Evolutionary conservation across 495 filamentous ascomycete genomes (phyloP).

Genomic region (Penicillium macrosclerotiorum): DNA sequence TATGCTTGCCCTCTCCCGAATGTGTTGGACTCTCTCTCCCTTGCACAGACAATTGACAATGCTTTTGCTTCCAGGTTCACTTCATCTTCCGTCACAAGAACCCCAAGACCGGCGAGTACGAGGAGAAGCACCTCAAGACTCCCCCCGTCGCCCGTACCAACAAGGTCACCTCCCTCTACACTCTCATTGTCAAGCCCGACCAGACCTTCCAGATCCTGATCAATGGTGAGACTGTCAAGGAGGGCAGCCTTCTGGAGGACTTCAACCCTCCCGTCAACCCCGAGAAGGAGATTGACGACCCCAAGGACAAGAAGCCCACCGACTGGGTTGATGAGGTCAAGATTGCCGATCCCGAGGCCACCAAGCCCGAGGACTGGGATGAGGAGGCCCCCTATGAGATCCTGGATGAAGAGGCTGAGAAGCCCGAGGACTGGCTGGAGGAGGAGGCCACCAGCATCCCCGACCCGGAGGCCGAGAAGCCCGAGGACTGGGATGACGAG

Average conservation of each 20-base stretch:
- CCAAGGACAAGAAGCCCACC: slow-evolving; percentile 90
- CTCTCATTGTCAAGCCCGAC: slow-evolving; percentile 91
- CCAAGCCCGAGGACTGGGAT: slow-evolving; percentile 98
- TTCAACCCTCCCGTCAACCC: slow-evolving; percentile 94
- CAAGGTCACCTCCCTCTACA: slow-evolving; percentile 93
- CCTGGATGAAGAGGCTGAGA: slow-evolving; percentile 85
- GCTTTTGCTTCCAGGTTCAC: slow-evolving; percentile 63
- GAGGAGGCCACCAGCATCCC: slow-evolving; percentile 81
- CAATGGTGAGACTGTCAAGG: slow-evolving; percentile 80
- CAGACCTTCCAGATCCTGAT: slow-evolving; percentile 91
- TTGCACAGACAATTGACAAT: slow-evolving; percentile 9
- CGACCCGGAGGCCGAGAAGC: slow-evolving; percentile 97
- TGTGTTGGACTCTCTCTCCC: neutral
- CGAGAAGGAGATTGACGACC: slow-evolving; percentile 92
- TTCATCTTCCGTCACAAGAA: slow-evolving; percentile 99
- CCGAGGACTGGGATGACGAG: slow-evolving; percentile 99
- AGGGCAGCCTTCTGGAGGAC: slow-evolving; percentile 90
- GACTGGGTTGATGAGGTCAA: slow-evolving; percentile 92
- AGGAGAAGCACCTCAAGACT: slow-evolving; percentile 96
- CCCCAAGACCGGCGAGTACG: slow-evolving; percentile 99
- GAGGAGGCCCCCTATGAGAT: slow-evolving; percentile 97
- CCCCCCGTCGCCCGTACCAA: slow-evolving; percentile 81
- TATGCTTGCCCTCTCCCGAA: slow-evolving; percentile 21
- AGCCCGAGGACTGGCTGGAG: slow-evolving; percentile 95
- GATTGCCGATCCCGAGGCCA: slow-evolving; percentile 90